These are phyloP conservation scores for Sanghuangporus sanghuang DNA, from an alignment of 1,284 basidiomycete genomes.

Conservation along the genomic window DNA sequence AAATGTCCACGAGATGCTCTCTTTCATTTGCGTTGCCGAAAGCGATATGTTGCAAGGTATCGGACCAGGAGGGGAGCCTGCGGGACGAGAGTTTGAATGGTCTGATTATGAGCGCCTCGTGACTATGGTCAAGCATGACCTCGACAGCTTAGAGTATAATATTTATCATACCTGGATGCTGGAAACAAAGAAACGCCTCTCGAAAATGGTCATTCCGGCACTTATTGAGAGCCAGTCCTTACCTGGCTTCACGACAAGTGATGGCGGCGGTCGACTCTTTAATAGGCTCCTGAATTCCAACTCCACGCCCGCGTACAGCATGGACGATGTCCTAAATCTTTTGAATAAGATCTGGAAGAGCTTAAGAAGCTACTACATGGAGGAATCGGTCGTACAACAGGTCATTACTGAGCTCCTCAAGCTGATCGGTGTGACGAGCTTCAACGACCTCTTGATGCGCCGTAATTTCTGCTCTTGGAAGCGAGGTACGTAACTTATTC, in stretches of 20 bases:
- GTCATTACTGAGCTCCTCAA: conserved; percentile 96
- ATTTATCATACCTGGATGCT: conserved; percentile 99
- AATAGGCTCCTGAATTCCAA: conserved; percentile 87
- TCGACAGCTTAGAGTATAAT: conserved; percentile 98
- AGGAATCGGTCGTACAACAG: conserved; percentile 96
- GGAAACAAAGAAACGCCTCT: conserved; percentile 94
- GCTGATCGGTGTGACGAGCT: conserved; percentile 94
- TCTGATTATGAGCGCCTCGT: conserved; percentile 95
- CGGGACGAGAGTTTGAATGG: conserved; percentile 93
- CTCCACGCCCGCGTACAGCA: conserved; percentile 86
- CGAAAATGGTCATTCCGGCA: conserved; percentile 99
- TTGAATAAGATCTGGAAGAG: conserved; percentile 99
- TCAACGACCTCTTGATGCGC: conserved; percentile 98
- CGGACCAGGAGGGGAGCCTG: conserved; percentile 90
- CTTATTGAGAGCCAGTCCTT: conserved; percentile 96
- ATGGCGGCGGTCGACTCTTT: conserved; percentile 90
- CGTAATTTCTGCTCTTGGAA: conserved; percentile 99
- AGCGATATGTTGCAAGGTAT: conserved; percentile 98
- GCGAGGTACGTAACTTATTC: conserved; percentile 61
- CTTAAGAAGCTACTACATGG: conserved; percentile 98
- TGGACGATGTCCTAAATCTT: conserved; percentile 98
- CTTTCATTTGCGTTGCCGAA: conserved; percentile 98
- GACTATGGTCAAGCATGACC: conserved; percentile 96
- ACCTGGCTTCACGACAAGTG: conserved; percentile 96
- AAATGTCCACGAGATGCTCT: conserved; percentile 99